phyloP scores from a whole-genome alignment of 2,329 filamentous ascomycete species.

The Claviceps capensis region DNA sequence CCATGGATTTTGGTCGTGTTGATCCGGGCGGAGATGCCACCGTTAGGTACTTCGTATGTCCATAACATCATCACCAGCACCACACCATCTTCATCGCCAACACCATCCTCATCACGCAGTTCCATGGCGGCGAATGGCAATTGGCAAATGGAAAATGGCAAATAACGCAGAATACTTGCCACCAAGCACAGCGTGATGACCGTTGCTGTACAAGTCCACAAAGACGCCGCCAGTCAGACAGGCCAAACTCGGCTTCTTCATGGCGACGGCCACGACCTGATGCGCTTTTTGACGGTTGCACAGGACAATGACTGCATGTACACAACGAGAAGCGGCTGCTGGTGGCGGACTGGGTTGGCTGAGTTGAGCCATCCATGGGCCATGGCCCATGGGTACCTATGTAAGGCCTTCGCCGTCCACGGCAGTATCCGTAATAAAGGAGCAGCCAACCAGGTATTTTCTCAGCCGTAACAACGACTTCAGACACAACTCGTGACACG shows the following conservation, averaged over 20 bases:
- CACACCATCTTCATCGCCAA: background rate
- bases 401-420: slow-evolving; percentile 5
- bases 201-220: background rate
- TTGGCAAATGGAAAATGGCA: background rate
- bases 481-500: too few species aligned
- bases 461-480: too few species aligned
- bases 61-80: too few species aligned
- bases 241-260: background rate
- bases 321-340: background rate
- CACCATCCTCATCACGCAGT: background rate
- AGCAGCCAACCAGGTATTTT: slow-evolving; percentile 5
- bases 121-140: background rate
- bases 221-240: background rate
- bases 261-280: background rate
- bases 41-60: too few species aligned
- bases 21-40: slow-evolving; percentile 9
- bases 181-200: background rate
- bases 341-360: slow-evolving; percentile 10
- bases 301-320: background rate
- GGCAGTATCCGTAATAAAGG: slow-evolving; percentile 18
- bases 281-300: background rate
- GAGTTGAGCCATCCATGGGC: slow-evolving; percentile 14
- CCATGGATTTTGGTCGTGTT: background rate
- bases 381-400: slow-evolving; percentile 17
- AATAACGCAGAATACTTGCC: background rate